These are phyloP conservation scores for Moniliella sp. DNA, from an alignment of 1,284 basidiomycete species.

Conservation along the genomic window DNA sequence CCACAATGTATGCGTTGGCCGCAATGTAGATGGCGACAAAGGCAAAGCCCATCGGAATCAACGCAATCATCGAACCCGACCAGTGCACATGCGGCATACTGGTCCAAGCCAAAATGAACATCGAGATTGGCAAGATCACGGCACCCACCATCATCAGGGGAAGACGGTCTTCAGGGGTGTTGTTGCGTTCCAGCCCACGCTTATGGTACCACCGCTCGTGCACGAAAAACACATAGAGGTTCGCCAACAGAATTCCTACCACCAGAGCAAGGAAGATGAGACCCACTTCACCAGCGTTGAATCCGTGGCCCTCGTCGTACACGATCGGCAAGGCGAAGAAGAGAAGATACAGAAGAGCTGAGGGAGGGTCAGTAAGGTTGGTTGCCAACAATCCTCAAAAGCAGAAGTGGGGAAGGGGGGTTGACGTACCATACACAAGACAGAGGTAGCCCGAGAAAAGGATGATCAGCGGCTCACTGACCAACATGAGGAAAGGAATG, in stretches of 20 bases:
- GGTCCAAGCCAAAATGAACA: slow-evolving; percentile 15
- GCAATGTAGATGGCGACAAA: slow-evolving; percentile 19
- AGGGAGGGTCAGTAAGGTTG: no score
- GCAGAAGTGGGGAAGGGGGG: slow-evolving; percentile 1
- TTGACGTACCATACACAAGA: slow-evolving; percentile 43
- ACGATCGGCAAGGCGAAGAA: slow-evolving; percentile 24
- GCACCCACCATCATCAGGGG: background rate
- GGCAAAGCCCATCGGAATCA: slow-evolving; percentile 11
- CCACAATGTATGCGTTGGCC: slow-evolving; percentile 17
- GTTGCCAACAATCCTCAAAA: no score
- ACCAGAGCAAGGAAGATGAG: slow-evolving; percentile 28
- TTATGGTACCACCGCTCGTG: slow-evolving; percentile 5
- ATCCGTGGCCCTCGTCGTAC: slow-evolving; percentile 30
- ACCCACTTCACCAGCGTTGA: slow-evolving; percentile 28
- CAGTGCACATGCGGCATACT: slow-evolving; percentile 8
- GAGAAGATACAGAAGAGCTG: slow-evolving; percentile 2
- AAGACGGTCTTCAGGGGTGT: slow-evolving; percentile 8
- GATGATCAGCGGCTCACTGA: slow-evolving; percentile 30
- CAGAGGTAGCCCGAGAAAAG: slow-evolving; percentile 37
- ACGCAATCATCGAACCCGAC: slow-evolving; percentile 13
- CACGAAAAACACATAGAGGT: slow-evolving; percentile 4
- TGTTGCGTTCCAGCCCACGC: slow-evolving; percentile 5
- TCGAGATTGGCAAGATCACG: slow-evolving; percentile 25
- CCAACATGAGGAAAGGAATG: slow-evolving; percentile 20
- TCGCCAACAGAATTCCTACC: slow-evolving; percentile 7